A percentile compares a stretch with the other conserved stretches of the same genome.
Evolutionary conservation across 2,329 filamentous ascomycete genomes (phyloP).

Genomic region (Ampelomyces quisqualis): DNA sequence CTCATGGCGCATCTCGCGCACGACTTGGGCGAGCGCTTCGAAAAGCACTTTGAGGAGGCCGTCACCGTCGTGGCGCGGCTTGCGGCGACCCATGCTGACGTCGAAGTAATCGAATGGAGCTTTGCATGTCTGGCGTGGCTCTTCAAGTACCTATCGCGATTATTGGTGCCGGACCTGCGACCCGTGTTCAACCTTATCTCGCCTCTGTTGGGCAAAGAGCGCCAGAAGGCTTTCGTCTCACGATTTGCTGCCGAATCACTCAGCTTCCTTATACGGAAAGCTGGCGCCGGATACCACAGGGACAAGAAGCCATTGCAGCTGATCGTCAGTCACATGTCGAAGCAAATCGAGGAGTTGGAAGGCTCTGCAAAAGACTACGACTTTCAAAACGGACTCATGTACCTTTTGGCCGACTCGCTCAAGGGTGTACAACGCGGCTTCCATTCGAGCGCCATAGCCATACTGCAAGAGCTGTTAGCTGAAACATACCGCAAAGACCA

Average conservation of each 20-base stretch:
- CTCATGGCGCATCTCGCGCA: conserved; percentile 94
- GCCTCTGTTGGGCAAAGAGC: conserved; percentile 77
- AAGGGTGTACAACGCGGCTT: conserved; percentile 61
- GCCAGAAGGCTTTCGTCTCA: conserved; percentile 81
- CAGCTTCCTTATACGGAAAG: conserved; percentile 90
- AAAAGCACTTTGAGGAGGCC: conserved; percentile 78
- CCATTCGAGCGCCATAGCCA: conserved; percentile 58
- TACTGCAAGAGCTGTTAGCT: conserved; percentile 54
- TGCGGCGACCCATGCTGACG: conserved; percentile 73
- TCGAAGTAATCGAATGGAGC: conserved; percentile 95
- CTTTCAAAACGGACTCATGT: conserved; percentile 88
- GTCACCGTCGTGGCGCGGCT: conserved; percentile 75
- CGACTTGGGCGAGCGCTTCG: conserved; percentile 82
- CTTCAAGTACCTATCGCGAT: conserved; percentile 92
- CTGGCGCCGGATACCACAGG: conserved; percentile 73
- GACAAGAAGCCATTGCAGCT: conserved; percentile 66
- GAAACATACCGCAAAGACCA: conserved; percentile 30
- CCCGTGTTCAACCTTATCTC: conserved; percentile 82
- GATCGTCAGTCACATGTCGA: conserved; percentile 71
- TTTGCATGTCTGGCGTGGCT: conserved; percentile 92
- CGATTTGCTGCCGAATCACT: conserved; percentile 93
- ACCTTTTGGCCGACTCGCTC: conserved; percentile 81
- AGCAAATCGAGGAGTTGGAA: conserved; percentile 61
- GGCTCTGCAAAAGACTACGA: conserved; percentile 62
- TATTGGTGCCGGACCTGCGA: conserved; percentile 80